These are phyloP conservation scores for Xylaria sp. DNA, from an alignment of 2,329 filamentous ascomycete species.

Conservation along the genomic window DNA sequence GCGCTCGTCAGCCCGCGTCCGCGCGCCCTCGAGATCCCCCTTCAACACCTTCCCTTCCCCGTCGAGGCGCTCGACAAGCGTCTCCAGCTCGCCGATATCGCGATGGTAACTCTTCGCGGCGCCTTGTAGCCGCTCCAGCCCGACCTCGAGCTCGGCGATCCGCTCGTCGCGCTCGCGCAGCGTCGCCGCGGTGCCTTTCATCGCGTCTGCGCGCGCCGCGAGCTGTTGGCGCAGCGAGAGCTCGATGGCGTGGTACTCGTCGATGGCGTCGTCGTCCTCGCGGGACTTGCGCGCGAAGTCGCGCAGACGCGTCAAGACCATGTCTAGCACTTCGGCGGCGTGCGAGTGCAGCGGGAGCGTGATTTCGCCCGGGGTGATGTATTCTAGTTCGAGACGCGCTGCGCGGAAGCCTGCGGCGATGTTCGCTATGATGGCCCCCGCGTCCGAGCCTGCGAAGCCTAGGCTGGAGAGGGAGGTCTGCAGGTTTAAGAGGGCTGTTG, in stretches of 20 bases:
- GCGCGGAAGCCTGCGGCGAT: conserved; percentile 64
- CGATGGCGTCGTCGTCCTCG: conserved; percentile 65
- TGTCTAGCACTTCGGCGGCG: conserved; percentile 66
- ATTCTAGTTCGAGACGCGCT: conserved; percentile 70
- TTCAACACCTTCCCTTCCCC: conserved; percentile 50
- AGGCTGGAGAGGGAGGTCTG: conserved; percentile 59
- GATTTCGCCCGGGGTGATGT: conserved; percentile 69
- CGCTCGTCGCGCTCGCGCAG: conserved; percentile 54
- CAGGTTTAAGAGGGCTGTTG: conserved; percentile 59
- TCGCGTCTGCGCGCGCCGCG: conserved; percentile 61
- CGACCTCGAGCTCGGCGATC: conserved; percentile 61
- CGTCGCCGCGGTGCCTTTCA: conserved; percentile 56
- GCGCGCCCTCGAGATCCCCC: conserved; percentile 51
- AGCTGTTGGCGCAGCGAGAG: conserved; percentile 67
- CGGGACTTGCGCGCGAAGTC: conserved; percentile 59
- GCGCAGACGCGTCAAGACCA: conserved; percentile 63
- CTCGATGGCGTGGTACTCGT: conserved; percentile 70
- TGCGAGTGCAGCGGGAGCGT: conserved; percentile 62
- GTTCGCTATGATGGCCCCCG: conserved; percentile 60
- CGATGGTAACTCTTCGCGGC: conserved; percentile 64
- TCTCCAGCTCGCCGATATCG: conserved; percentile 66
- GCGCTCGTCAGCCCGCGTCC: conserved; percentile 49
- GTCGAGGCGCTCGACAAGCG: conserved; percentile 62
- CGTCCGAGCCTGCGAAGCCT: conserved; percentile 62
- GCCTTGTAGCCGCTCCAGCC: conserved; percentile 61